phyloP scores from a whole-genome alignment of 2,329 filamentous ascomycete genomes.

The Zarea fungicola region DNA sequence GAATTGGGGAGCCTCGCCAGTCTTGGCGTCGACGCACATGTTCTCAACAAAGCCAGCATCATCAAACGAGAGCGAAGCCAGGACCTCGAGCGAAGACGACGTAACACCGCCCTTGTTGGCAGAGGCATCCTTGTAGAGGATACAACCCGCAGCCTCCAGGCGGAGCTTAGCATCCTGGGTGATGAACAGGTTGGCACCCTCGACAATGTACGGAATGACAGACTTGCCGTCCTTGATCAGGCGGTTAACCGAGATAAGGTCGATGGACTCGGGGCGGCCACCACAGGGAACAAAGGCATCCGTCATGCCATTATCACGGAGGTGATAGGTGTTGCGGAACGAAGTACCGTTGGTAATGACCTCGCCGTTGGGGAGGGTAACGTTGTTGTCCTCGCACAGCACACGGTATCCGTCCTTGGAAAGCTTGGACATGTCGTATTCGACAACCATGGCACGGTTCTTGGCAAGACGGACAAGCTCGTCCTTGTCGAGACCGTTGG shows the following conservation, averaged over 20 bases:
- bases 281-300: slow-evolving; percentile 95
- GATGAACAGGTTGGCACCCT: slow-evolving; percentile 97
- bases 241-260: slow-evolving; percentile 79
- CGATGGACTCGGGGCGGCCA: slow-evolving; percentile 93
- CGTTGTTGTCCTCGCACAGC: slow-evolving; percentile 82
- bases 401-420: slow-evolving; percentile 87
- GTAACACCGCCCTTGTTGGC: slow-evolving; percentile 99
- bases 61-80: slow-evolving; percentile 91
- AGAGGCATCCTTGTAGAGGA: slow-evolving; percentile 95
- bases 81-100: slow-evolving; percentile 91
- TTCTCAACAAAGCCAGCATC: slow-evolving; percentile 81
- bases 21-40: slow-evolving; percentile 75
- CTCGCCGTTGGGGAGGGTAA: slow-evolving; percentile 85
- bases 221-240: slow-evolving; percentile 88
- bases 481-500: slow-evolving; percentile 76
- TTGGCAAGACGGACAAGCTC: slow-evolving; percentile 83
- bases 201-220: slow-evolving; percentile 88
- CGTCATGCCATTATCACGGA: slow-evolving; percentile 69
- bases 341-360: slow-evolving; percentile 82
- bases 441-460: slow-evolving; percentile 79
- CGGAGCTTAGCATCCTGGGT: slow-evolving; percentile 96
- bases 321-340: slow-evolving; percentile 97
- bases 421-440: slow-evolving; percentile 81
- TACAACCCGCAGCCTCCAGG: slow-evolving; percentile 88
- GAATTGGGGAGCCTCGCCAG: slow-evolving; percentile 75